Conservation (phyloP, 1,284 basidiomycete genomes). For the Ceratorhiza oryzae-sativae region DNA sequence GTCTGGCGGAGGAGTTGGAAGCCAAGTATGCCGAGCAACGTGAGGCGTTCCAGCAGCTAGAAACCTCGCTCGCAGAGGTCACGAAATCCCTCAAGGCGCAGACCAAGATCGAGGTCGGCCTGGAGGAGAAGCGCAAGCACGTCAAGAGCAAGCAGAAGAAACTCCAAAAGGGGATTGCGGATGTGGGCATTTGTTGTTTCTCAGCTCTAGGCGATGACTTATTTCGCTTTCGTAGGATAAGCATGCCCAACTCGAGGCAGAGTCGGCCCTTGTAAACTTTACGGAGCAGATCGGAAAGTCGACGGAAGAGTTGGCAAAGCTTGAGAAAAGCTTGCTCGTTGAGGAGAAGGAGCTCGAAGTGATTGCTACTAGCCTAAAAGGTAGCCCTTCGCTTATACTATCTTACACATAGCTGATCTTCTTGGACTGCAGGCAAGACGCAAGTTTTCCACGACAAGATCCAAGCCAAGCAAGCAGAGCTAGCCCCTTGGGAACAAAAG, state of each 20-base stretch:
- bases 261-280: constrained; percentile 73
- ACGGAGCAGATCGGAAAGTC: constrained; percentile 75
- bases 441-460: constrained; percentile 93
- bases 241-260: constrained; percentile 68
- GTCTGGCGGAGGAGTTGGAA: constrained; percentile 71
- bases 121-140: constrained; percentile 90
- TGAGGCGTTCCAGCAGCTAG: constrained; percentile 77
- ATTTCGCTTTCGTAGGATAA: constrained; percentile 65
- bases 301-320: constrained; percentile 71
- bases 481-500: constrained; percentile 93
- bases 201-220: neutral
- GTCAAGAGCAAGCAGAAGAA: constrained; percentile 86
- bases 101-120: constrained; percentile 86
- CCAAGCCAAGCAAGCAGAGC: constrained; percentile 90
- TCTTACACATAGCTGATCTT: neutral
- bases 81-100: constrained; percentile 79
- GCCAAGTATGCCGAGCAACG: constrained; percentile 73
- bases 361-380: constrained; percentile 90
- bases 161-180: constrained; percentile 80
- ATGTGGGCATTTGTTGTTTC: constrained; percentile 58
- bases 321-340: constrained; percentile 73
- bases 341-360: constrained; percentile 87
- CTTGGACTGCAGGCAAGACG: constrained; percentile 77
- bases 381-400: constrained; percentile 52
- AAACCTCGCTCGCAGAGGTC: constrained; percentile 74